These are phyloP conservation scores for Penicillium carneum DNA, from an alignment of 2,329 filamentous ascomycete genomes.

Conservation along the genomic window DNA sequence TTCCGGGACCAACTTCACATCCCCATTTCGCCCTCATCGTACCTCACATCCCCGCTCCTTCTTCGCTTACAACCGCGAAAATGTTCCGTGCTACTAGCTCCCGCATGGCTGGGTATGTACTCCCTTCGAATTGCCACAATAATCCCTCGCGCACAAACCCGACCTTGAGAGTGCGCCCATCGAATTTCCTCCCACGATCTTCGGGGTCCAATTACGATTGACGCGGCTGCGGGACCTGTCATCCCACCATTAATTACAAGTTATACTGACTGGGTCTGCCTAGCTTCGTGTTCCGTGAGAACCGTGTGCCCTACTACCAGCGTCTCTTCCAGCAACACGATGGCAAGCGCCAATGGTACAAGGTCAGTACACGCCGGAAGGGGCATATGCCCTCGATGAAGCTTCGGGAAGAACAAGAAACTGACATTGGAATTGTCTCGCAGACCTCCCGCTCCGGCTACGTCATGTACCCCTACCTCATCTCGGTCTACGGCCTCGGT, in stretches of 20 bases:
- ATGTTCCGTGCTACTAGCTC: conserved; percentile 53
- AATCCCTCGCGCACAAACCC: conserved; percentile 16
- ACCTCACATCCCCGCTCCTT: conserved; percentile 35
- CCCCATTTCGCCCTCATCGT: conserved; percentile 40
- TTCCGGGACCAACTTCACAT: conserved; percentile 37
- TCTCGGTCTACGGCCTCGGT: conserved; percentile 58
- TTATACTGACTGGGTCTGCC: conserved; percentile 31
- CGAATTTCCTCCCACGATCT: conserved; percentile 27
- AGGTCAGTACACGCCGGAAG: conserved; percentile 60
- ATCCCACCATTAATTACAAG: not conserved
- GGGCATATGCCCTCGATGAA: conserved; percentile 7
- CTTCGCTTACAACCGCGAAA: conserved; percentile 43
- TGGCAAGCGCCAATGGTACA: conserved; percentile 71
- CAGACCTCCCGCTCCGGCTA: conserved; percentile 64
- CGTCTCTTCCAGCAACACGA: conserved; percentile 71
- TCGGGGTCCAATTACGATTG: conserved; percentile 25
- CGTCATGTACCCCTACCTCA: conserved; percentile 69
- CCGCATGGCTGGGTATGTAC: conserved; percentile 54
- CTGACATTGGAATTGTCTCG: conserved; percentile 27
- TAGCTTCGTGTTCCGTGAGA: conserved; percentile 68
- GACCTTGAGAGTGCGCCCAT: conserved; percentile 28
- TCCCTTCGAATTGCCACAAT: conserved; percentile 15
- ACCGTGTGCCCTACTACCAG: conserved; percentile 73
- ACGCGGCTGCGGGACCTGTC: not conserved
- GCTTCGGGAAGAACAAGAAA: conserved; percentile 4